phyloP scores from a whole-genome alignment of 148 eudicot genomes.

The Vaccinium darrowii region DNA sequence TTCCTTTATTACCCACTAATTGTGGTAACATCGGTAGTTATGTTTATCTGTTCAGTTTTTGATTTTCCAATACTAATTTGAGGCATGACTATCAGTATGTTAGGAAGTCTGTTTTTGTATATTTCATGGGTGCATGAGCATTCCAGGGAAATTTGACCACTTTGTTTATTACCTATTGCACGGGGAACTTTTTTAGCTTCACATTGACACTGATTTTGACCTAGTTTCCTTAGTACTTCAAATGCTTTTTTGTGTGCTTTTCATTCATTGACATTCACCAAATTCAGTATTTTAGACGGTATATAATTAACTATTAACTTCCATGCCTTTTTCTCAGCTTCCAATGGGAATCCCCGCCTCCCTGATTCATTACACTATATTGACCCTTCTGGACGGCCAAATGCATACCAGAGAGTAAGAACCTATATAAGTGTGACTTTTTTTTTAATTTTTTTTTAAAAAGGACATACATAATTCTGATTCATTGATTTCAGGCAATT shows the following conservation, averaged over 20 bases:
- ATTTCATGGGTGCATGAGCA: neutral
- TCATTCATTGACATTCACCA: neutral
- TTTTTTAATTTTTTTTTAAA: neutral
- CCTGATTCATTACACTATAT: slow-evolving; percentile 97
- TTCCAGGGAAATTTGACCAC: neutral
- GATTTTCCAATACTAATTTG: neutral
- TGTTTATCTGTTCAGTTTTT: neutral
- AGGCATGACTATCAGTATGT: slow-evolving; percentile 5
- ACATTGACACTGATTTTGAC: neutral
- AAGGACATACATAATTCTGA: slow-evolving; percentile 12
- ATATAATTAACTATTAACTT: slow-evolving; percentile 11
- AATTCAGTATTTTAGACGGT: neutral
- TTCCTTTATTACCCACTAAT: neutral
- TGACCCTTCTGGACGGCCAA: slow-evolving; percentile 97
- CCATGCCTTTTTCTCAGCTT: slow-evolving; percentile 64
- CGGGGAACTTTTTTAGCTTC: neutral
- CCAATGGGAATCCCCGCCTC: slow-evolving; percentile 98
- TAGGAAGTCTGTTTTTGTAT: neutral
- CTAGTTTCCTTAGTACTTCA: neutral
- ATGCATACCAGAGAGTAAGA: slow-evolving; percentile 96
- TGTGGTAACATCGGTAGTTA: neutral
- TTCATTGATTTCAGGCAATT: slow-evolving; percentile 61
- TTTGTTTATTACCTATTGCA: neutral
- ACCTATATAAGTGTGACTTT: slow-evolving; percentile 13
- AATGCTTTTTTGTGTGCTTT: neutral